Evolutionary conservation across 495 filamentous ascomycete species (phyloP).

Genomic region (Pyronema omphalodes): DNA sequence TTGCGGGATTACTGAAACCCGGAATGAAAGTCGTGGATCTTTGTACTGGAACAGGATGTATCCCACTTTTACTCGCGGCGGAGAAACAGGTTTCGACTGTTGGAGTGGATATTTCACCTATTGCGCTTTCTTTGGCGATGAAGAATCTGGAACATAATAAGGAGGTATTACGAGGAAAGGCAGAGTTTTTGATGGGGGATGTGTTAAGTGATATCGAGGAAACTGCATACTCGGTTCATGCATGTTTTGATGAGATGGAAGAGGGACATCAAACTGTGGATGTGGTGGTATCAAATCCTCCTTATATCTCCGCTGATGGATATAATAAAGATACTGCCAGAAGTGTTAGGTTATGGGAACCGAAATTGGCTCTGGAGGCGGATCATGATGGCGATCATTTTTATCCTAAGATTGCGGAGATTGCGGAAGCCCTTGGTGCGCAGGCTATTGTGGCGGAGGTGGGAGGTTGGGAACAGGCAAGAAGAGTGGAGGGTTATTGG

Average conservation of each 20-base stretch:
- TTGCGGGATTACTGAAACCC: slow-evolving; percentile 32
- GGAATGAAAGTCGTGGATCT: slow-evolving; percentile 46
- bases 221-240: background rate
- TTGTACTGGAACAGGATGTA: slow-evolving; percentile 84
- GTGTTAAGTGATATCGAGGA: slow-evolving; percentile 30
- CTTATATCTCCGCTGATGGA: slow-evolving; percentile 53
- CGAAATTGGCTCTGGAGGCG: slow-evolving; percentile 59
- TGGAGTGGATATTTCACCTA: slow-evolving; percentile 43
- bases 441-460: slow-evolving; percentile 10
- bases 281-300: slow-evolving; percentile 75
- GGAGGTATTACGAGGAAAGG: slow-evolving; percentile 12
- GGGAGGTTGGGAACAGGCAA: slow-evolving; percentile 13
- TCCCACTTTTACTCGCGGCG: slow-evolving; percentile 43
- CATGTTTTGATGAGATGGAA: background rate
- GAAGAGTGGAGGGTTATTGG: slow-evolving; percentile 16
- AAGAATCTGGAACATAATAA: slow-evolving; percentile 42
- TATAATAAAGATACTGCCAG: slow-evolving; percentile 42
- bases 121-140: slow-evolving; percentile 42
- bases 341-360: slow-evolving; percentile 66
- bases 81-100: slow-evolving; percentile 16
- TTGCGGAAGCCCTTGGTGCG: slow-evolving; percentile 11
- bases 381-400: slow-evolving; percentile 19
- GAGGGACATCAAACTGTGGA: slow-evolving; percentile 29
- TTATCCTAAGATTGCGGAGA: slow-evolving; percentile 12
- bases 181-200: slow-evolving; percentile 37